These are phyloP conservation scores for Catenaria anguillulae DNA, from an alignment of 371 early-diverging fungal species.

Conservation along the genomic window DNA sequence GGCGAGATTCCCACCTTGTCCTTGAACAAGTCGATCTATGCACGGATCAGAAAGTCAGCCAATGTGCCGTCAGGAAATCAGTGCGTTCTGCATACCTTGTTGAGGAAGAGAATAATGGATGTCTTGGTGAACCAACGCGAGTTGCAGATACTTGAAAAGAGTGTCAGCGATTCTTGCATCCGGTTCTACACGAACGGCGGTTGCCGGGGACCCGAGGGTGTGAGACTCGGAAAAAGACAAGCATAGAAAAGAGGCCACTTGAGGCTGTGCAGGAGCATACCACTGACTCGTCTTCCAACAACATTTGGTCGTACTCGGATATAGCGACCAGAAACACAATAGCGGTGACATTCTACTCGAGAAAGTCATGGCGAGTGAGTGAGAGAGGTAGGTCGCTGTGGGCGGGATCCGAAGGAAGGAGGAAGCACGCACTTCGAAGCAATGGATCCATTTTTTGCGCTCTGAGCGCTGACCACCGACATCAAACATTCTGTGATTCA, in stretches of 20 bases:
- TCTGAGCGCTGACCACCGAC: conserved; percentile 87
- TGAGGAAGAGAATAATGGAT: conserved; percentile 84
- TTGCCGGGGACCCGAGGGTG: not conserved
- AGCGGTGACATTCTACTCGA: conserved; percentile 64
- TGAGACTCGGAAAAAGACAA: not conserved
- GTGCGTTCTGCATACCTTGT: conserved; percentile 34
- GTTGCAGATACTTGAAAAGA: conserved; percentile 93
- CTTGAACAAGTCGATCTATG: conserved; percentile 88
- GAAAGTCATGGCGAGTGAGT: conserved; percentile 84
- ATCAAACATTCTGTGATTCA: conserved; percentile 57
- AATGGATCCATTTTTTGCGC: conserved; percentile 90
- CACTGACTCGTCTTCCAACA: conserved; percentile 58
- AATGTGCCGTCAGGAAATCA: conserved; percentile 83
- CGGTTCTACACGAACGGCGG: conserved; percentile 51
- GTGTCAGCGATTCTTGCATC: conserved; percentile 85
- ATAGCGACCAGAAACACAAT: conserved; percentile 59
- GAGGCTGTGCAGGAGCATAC: conserved; percentile 24
- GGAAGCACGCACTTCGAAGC: too few species aligned
- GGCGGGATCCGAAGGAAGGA: too few species aligned
- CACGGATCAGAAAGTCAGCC: conserved; percentile 85
- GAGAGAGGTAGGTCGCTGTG: conserved; percentile 30
- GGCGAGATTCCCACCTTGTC: conserved; percentile 71
- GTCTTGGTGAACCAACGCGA: conserved; percentile 85
- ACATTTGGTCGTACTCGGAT: conserved; percentile 58
- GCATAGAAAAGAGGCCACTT: conserved; percentile 9